Base-by-base conservation (phyloP, 1,139 yeast genomes). In the Debaryomyces coudertii region DNA sequence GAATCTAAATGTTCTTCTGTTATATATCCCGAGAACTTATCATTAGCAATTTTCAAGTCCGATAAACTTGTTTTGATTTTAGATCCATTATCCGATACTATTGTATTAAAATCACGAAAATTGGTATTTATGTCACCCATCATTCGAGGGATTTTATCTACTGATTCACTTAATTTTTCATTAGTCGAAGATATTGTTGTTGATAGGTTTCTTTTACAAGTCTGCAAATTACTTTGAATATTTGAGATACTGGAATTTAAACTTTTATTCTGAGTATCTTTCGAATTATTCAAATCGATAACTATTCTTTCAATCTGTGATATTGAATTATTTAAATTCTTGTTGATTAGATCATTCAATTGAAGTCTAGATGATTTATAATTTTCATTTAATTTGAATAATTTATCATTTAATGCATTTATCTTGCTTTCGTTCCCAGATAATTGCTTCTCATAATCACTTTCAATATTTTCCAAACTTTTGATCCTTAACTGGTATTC, bases 11-110 rank as follows among this genome's bases (percentile, higher is more conserved):
- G 56, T 22, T 52, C 53, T 9, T 45, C 50, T 15, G 42, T 43
- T 24, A 58, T 43, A 36, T 50, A 56, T 4, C 52, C 53, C 36
- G 57, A 50, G 24, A 58, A 52, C 29, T 53, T 53, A 24, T 49
- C 46, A 36, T 58, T 55, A 5, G 58, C 44, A 4, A 42, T 44
- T 30, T 47, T 51, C 35, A 58, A 47, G 22, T 48, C 52, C 2
- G 47, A 36, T 11, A 57, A 22, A 12, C 48, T 44, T n/a, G 51
- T 47, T 29, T 49, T 46, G 29, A 49, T 23, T 9, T 31, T 36
- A 15, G 35, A 22, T 18, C 35, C 46, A 29, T 30, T 30, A 15
- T 29, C 30, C 16, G 22, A 9, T 7, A 43, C 40, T n/a, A 31
- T 24, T 9, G 14, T 31, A 23, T 20, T 16, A 18, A 46, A 44